Evolutionary conservation across 805 yeast genomes (phyloP).

Genomic region (Candida broadrunensis): DNA sequence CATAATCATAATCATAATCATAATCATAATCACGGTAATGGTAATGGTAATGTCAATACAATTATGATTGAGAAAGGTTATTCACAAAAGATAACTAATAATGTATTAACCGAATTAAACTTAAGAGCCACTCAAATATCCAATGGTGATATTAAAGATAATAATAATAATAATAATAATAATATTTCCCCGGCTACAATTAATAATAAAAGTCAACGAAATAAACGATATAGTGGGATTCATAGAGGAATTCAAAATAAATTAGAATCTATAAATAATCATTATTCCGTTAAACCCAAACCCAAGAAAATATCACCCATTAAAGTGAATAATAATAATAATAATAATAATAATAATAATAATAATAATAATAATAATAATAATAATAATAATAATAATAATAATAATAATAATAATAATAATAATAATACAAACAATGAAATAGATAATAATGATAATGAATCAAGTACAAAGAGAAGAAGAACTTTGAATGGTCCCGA

Average conservation of each 20-base stretch:
- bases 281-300: constrained; percentile 38
- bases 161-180: too few relatives aligned
- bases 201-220: constrained; percentile 8
- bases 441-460: not conserved
- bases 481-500: constrained; percentile 42
- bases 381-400: not conserved
- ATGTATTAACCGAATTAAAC: constrained; percentile 45
- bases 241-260: constrained; percentile 34
- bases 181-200: not conserved
- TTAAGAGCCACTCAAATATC: constrained; percentile 38
- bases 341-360: not conserved
- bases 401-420: not conserved
- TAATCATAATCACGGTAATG: constrained; percentile 5
- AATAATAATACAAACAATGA: constrained; percentile 5
- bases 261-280: constrained; percentile 50
- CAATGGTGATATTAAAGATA: constrained; percentile 1
- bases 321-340: not conserved
- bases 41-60: constrained; percentile 14
- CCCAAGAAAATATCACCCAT: not conserved
- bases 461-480: constrained; percentile 26
- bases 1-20: not conserved
- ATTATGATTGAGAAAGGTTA: constrained; percentile 44
- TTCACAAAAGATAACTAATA: constrained; percentile 44
- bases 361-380: not conserved
- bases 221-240: constrained; percentile 28